Evolutionary conservation across 1,139 yeast species (phyloP).

Genomic region (Hyphopichia wangnamkhiaoensis): DNA sequence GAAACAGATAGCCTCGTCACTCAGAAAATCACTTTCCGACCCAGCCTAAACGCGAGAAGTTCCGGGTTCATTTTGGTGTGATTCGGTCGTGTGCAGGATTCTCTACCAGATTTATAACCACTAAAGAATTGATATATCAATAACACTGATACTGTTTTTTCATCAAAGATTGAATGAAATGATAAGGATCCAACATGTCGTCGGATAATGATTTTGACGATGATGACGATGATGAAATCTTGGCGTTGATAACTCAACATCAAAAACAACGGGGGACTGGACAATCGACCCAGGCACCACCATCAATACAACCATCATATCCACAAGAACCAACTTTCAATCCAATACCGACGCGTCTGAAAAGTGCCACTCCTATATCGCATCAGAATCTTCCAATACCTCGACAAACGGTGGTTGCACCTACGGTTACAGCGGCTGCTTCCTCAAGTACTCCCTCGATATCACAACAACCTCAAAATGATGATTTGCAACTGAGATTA

Average conservation of each 20-base stretch:
- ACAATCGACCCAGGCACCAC: no score
- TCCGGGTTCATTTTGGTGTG: no score
- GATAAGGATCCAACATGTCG: slow-evolving; percentile 9
- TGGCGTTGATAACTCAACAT: not conserved
- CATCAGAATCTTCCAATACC: slow-evolving; percentile 1
- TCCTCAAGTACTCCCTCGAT: not conserved
- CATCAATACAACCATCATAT: not conserved
- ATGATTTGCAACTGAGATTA: slow-evolving; percentile 25
- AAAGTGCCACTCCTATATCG: not conserved
- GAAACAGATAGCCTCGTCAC: no score
- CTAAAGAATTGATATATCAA: no score
- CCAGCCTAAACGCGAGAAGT: no score
- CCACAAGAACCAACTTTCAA: not conserved
- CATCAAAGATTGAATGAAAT: no score
- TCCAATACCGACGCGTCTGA: not conserved
- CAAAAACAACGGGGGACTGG: not conserved
- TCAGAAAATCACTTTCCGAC: no score
- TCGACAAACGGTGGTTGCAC: not conserved
- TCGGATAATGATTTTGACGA: slow-evolving; percentile 38
- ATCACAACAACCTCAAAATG: not conserved
- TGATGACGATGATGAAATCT: slow-evolving; percentile 36
- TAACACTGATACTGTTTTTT: no score
- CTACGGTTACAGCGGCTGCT: not conserved
- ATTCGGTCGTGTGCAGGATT: not conserved
- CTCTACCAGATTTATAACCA: no score